Conservation (phyloP, 2,329 filamentous ascomycete species). For the Phyllosticta citrichinensis region DNA sequence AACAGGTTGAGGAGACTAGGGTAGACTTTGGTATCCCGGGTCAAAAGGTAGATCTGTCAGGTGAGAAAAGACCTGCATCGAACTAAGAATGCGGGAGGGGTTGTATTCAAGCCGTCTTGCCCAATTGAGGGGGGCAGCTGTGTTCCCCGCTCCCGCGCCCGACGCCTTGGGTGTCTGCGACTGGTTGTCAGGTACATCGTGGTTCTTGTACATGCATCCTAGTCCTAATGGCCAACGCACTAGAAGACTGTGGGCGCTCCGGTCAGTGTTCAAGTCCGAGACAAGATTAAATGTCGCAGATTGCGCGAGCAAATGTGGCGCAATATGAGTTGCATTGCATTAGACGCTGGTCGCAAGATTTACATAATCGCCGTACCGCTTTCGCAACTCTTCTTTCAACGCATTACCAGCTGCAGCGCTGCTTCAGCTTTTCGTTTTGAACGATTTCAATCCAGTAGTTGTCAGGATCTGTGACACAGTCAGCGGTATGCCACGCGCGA, state of each 20-base stretch:
- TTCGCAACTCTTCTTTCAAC: neutral
- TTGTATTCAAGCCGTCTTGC: neutral
- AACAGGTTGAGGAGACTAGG: neutral
- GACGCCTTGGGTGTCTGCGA: neutral
- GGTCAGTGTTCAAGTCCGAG: neutral
- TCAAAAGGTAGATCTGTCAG: neutral
- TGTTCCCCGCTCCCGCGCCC: neutral
- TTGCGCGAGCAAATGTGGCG: neutral
- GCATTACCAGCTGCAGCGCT: conserved; percentile 28
- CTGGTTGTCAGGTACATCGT: neutral
- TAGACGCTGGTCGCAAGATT: neutral
- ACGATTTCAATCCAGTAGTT: conserved; percentile 72
- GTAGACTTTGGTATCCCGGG: neutral
- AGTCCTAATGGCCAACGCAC: neutral
- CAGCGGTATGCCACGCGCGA: conserved; percentile 8
- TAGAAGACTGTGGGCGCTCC: neutral
- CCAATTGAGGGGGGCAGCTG: neutral
- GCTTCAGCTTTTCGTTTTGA: conserved; percentile 63
- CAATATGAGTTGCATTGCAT: neutral
- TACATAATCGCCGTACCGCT: neutral
- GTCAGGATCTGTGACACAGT: conserved; percentile 49
- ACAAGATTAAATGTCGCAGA: neutral
- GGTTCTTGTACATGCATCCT: neutral
- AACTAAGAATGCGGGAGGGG: neutral
- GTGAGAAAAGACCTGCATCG: neutral